These are phyloP conservation scores for Gossypium australe DNA, from an alignment of 345 rosid species.

Conservation along the genomic window DNA sequence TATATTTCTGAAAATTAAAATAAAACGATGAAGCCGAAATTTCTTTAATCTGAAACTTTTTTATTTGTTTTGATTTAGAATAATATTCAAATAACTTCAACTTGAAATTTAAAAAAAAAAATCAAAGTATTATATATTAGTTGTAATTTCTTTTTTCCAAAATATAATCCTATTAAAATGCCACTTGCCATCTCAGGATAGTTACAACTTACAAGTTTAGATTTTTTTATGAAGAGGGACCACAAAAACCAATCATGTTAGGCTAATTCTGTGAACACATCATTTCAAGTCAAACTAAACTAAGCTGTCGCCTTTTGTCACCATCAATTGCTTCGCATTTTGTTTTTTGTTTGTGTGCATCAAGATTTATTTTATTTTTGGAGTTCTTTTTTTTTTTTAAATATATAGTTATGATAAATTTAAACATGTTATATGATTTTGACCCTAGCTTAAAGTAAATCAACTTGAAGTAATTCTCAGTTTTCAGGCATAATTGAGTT, in stretches of 20 bases:
- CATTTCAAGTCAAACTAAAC: background rate
- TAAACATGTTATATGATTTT: too few relatives aligned
- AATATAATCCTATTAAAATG: background rate
- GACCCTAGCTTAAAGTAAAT: too few relatives aligned
- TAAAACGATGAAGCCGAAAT: too few relatives aligned
- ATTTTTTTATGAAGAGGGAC: background rate
- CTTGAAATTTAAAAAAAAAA: too few relatives aligned
- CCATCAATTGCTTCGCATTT: background rate
- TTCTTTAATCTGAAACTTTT: too few relatives aligned
- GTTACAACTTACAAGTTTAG: background rate
- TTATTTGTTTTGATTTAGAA: too few relatives aligned
- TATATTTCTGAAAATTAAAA: too few relatives aligned
- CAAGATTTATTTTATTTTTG: background rate
- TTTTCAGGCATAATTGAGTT: too few relatives aligned
- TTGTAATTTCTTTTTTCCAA: background rate
- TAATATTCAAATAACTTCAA: too few relatives aligned
- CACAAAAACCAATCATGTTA: background rate
- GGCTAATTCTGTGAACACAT: background rate
- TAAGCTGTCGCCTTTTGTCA: background rate
- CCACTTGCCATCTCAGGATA: background rate
- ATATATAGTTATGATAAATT: too few relatives aligned
- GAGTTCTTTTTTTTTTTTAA: too few relatives aligned
- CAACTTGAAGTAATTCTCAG: too few relatives aligned
- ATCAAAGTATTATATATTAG: background rate
- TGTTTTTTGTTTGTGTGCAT: background rate